Evolutionary conservation across 2,329 filamentous ascomycete species (phyloP).

Genomic region (Fusarium kyushuense): DNA sequence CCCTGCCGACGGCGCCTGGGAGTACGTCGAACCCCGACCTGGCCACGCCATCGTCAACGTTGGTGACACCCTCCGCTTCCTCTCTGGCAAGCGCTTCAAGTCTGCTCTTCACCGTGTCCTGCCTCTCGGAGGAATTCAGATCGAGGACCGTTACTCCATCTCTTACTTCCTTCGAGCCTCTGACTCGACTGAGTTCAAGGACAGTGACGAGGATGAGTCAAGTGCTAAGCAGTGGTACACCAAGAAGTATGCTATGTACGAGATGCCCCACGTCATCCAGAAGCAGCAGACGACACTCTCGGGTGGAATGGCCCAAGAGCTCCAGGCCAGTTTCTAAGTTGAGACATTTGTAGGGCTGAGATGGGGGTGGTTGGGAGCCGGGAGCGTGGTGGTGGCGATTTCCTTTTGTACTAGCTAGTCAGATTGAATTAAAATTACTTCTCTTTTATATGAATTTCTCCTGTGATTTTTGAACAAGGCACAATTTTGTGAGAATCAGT

Average conservation of each 20-base stretch:
- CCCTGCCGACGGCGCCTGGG: constrained; percentile 3
- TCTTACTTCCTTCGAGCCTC: constrained; percentile 21
- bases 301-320: constrained; percentile 22
- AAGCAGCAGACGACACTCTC: constrained; percentile 5
- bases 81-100: constrained; percentile 14
- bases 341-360: neutral
- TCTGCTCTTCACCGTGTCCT: constrained; percentile 18
- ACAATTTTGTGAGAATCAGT: too few species aligned
- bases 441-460: too few species aligned
- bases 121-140: constrained; percentile 7
- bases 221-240: constrained; percentile 16
- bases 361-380: too few species aligned
- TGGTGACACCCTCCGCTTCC: constrained; percentile 17
- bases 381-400: neutral
- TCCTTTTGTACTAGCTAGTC: too few species aligned
- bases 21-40: constrained; percentile 9
- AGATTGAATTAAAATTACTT: too few species aligned
- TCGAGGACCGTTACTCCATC: constrained; percentile 19
- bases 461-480: too few species aligned
- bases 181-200: constrained; percentile 20
- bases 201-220: constrained; percentile 19
- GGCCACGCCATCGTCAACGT: constrained; percentile 15
- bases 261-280: constrained; percentile 10
- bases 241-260: constrained; percentile 23
- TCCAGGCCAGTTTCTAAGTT: constrained; percentile 1